phyloP scores from a whole-genome alignment of 169 alveolate species.

The Plasmodium ovale region DNA sequence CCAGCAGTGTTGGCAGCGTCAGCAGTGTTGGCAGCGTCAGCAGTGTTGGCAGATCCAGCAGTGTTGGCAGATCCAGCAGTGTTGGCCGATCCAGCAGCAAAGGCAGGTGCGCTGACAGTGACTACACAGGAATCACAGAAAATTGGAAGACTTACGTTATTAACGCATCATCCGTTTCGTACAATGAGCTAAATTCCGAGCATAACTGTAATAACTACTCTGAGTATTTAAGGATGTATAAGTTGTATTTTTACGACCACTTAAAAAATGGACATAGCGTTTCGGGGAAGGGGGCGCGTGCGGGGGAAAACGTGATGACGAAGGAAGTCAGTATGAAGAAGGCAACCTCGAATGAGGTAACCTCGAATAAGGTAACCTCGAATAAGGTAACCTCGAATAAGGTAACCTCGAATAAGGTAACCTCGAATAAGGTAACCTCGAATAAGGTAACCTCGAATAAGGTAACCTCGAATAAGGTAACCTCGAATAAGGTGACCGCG shows the following conservation, averaged over 20 bases:
- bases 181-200: slow-evolving; percentile 63
- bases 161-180: slow-evolving; percentile 21
- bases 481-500: too few species aligned
- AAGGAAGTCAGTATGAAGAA: neutral
- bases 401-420: neutral
- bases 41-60: neutral
- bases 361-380: neutral
- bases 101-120: too few species aligned
- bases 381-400: neutral
- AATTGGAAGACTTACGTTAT: slow-evolving; percentile 8
- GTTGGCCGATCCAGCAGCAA: neutral
- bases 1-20: neutral
- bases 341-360: neutral
- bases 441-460: neutral
- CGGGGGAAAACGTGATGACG: neutral
- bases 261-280: neutral
- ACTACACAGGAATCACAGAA: neutral
- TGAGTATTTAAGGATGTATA: slow-evolving; percentile 68
- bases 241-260: slow-evolving; percentile 4
- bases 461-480: neutral
- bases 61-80: neutral
- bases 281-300: neutral
- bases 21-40: neutral
- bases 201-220: slow-evolving; percentile 69
- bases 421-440: neutral